Evolutionary conservation across 768 basidiomycete species (phyloP), one percentile per base, ranked within the genome.

Genomic region (Tricholoma terreum): DNA sequence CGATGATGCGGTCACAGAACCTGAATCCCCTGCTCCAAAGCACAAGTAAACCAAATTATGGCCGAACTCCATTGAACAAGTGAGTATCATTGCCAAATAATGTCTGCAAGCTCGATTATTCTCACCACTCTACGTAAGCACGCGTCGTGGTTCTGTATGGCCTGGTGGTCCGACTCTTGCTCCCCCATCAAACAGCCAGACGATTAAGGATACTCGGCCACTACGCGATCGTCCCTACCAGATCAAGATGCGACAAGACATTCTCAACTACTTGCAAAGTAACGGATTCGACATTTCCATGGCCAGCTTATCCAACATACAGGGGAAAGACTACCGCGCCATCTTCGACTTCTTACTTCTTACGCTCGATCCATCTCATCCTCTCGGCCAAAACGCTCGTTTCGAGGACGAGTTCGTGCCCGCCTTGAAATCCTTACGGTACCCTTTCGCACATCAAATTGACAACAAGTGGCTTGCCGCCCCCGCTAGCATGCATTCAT

Each of bases 401-500:
- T 78, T 83, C 50, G 94, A 96, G 62, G 94, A 98, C 52, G 92
- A 95, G 63, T 88, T 93, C 61, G 78, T 91, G 11, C 80, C 80
- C 4, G 79, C 90, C 7, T 69, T 99, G 61, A 89, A 84, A 67
- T 82, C 86, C 6, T 71, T 92, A 35, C 80, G 82, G 60, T 99
- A 98, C 72, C 96, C 97, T 0, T 90, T 86, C 57, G 80, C 85
- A 3, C 80, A 86, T 51, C 80, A 84, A 56, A 81, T 98, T 15
- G 91, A 93, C 62, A 85, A 86, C 52, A 94, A 91, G 61, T 92
- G 91, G 81, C 72, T 98, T 4, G 87, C 87, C 7, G 88, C 94
- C 2, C 90, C 94, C 0, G 95, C 92, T 0, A 89, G 87, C 54
- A 88, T 90, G 77, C 90, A 92, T 72, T 86, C 89, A n/a, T 98